Percentiles rank a stretch among this genome's conserved stretches.
phyloP scores from a whole-genome alignment of 352 stramenopile genomes.

The Pythium vanterpoolii region DNA sequence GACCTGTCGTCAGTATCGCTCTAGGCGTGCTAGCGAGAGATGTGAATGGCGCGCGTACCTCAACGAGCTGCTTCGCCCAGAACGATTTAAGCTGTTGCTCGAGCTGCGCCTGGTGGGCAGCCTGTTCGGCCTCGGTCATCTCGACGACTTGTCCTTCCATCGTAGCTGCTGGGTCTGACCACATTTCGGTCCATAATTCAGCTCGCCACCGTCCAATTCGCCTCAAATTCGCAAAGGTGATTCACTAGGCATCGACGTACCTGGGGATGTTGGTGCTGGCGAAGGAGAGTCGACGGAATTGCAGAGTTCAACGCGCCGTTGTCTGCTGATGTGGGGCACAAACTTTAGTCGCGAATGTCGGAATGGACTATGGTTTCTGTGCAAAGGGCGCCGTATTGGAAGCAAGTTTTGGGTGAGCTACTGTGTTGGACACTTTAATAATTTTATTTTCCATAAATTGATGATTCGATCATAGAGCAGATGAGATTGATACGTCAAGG shows the following conservation, averaged over 20 bases:
- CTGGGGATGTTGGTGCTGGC: neutral
- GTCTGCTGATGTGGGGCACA: neutral
- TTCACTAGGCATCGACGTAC: neutral
- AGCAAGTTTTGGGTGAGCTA: neutral
- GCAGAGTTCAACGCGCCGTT: constrained; percentile 4
- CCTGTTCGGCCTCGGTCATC: constrained; percentile 82
- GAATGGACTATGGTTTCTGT: constrained; percentile 13
- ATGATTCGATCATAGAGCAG: neutral
- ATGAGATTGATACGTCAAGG: neutral
- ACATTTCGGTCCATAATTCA: constrained; percentile 6
- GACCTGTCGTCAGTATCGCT: constrained; percentile 2
- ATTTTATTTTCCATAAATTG: neutral
- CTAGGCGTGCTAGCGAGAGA: neutral
- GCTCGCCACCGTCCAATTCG: constrained; percentile 5
- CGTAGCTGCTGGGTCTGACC: constrained; percentile 4
- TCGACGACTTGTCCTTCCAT: constrained; percentile 88
- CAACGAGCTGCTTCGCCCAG: constrained; percentile 90
- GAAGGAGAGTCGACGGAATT: neutral
- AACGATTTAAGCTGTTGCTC: constrained; percentile 91
- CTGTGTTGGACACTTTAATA: constrained; percentile 19
- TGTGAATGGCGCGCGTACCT: constrained; percentile 31
- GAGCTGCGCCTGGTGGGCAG: constrained; percentile 83
- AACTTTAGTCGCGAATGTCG: constrained; percentile 7
- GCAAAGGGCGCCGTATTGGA: constrained; percentile 1
- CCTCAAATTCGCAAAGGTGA: neutral